phyloP scores from a whole-genome alignment of 176 grass and related monocot species.

The Urochloa ruziziensis region DNA sequence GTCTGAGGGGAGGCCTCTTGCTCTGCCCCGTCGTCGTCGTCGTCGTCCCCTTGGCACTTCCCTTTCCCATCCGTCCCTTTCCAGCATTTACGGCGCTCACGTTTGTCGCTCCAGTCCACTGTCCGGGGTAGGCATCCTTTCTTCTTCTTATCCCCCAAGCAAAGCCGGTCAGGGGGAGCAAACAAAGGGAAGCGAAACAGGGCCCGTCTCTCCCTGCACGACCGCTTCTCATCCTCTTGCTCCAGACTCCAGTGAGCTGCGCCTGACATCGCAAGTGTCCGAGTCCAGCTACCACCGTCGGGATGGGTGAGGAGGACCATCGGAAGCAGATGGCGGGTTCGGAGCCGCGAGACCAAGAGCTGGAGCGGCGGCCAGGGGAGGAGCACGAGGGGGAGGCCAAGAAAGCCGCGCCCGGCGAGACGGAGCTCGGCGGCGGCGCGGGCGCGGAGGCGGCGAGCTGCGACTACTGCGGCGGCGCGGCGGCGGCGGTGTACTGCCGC shows the following conservation, averaged over 20 bases:
- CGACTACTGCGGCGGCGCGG: conserved; percentile 56
- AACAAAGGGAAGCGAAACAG: neutral
- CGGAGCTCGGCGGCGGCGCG: neutral
- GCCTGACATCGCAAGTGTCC: too few species aligned
- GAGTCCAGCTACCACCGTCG: neutral
- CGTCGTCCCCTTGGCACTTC: neutral
- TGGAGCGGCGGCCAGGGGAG: neutral
- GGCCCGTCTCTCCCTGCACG: neutral
- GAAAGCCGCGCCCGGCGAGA: neutral
- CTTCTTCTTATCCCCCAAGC: conserved; percentile 38
- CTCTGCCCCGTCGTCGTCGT: neutral
- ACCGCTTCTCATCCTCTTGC: neutral
- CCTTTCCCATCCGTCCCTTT: conserved; percentile 17
- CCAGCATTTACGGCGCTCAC: conserved; percentile 17
- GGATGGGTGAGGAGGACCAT: neutral
- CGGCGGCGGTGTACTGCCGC: conserved; percentile 72
- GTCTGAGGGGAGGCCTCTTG: too few species aligned
- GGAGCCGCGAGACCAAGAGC: neutral
- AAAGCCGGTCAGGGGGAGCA: neutral
- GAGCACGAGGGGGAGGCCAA: neutral
- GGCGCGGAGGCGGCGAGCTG: conserved; percentile 20
- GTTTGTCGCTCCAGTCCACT: neutral
- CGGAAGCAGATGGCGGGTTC: neutral
- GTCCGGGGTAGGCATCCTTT: too few species aligned
- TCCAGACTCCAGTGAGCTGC: neutral